These are phyloP conservation scores for Lasiosphaeria hispida DNA, from an alignment of 495 filamentous ascomycete species.

Conservation along the genomic window DNA sequence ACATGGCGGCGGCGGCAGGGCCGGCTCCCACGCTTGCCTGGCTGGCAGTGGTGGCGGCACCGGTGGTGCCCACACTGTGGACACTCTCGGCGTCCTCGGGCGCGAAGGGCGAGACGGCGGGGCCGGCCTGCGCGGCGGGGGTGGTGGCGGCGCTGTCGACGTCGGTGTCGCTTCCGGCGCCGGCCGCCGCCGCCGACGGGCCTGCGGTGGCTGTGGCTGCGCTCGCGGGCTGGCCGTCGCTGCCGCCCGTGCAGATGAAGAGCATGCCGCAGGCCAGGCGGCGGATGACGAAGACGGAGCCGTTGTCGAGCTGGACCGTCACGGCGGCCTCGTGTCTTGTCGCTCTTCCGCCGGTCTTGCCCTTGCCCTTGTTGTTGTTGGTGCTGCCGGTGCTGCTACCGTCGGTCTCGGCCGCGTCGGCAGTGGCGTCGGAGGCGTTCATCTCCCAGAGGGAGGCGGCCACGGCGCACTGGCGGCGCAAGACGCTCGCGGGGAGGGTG, in stretches of 20 bases:
- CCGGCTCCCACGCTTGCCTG: constrained; percentile 19
- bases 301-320: constrained; percentile 47
- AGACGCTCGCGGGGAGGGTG: constrained; percentile 36
- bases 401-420: constrained; percentile 11
- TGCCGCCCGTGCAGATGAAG: constrained; percentile 52
- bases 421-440: constrained; percentile 24
- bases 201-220: not conserved
- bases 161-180: not conserved
- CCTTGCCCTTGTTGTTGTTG: not conserved
- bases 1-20: constrained; percentile 22
- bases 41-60: constrained; percentile 24
- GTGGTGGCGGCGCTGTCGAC: not conserved
- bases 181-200: not conserved
- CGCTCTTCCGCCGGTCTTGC: not conserved
- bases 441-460: constrained; percentile 47
- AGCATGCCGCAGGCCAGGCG: constrained; percentile 48
- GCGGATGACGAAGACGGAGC: constrained; percentile 46
- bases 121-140: not conserved
- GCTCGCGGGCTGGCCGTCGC: not conserved
- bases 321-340: constrained; percentile 22
- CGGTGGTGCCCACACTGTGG: constrained; percentile 15
- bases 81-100: not conserved
- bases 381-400: constrained; percentile 7
- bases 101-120: not conserved
- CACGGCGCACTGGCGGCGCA: constrained; percentile 48